phyloP scores from a whole-genome alignment of 768 basidiomycete species.

The Phaeotremella skinneri region DNA sequence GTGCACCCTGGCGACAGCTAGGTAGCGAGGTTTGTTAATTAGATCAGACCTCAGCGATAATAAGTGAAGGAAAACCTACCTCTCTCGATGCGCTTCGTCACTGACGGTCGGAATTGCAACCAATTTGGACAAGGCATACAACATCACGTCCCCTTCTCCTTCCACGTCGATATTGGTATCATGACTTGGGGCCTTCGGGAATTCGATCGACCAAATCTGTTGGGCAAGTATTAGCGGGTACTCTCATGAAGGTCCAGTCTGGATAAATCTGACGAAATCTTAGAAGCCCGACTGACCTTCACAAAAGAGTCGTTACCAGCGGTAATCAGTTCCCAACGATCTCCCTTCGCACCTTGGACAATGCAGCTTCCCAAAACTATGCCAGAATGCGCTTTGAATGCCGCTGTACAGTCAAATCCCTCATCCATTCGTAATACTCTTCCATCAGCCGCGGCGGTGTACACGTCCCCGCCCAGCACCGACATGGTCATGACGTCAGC shows the following conservation, averaged over 20 bases:
- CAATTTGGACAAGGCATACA: slow-evolving; percentile 78
- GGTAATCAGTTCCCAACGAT: slow-evolving; percentile 60
- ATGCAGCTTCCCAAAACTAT: slow-evolving; percentile 78
- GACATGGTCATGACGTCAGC: slow-evolving; percentile 82
- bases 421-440: slow-evolving; percentile 79
- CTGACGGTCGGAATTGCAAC: slow-evolving; percentile 85
- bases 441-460: slow-evolving; percentile 59
- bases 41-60: neutral
- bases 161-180: slow-evolving; percentile 31
- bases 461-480: slow-evolving; percentile 61
- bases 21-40: neutral
- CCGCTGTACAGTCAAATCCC: slow-evolving; percentile 77
- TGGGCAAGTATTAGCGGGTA: neutral
- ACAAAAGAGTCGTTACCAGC: slow-evolving; percentile 83
- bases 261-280: neutral
- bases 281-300: slow-evolving; percentile 59
- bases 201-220: slow-evolving; percentile 55
- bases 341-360: slow-evolving; percentile 51
- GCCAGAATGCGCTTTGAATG: slow-evolving; percentile 76
- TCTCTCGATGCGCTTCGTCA: slow-evolving; percentile 61
- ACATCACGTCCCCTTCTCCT: slow-evolving; percentile 63
- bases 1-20: slow-evolving; percentile 82
- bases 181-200: slow-evolving; percentile 18
- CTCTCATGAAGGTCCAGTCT: neutral
- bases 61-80: slow-evolving; percentile 49